Evolutionary conservation across 78 protist genomes (phyloP).

Genomic region (Blattamonas nauphoetae): DNA sequence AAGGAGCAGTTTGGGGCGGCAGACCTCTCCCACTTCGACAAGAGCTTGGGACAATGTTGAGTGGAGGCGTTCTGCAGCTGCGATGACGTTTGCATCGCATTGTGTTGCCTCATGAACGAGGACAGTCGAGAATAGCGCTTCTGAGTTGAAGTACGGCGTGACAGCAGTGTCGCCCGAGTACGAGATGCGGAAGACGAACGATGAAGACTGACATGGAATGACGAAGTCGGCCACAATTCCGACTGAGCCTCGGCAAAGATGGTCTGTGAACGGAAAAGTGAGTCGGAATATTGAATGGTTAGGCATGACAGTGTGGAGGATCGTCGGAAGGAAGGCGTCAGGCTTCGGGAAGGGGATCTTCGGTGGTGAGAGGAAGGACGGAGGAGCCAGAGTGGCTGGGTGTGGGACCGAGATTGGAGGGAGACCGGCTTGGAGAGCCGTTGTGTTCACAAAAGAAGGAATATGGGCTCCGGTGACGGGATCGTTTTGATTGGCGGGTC

Average conservation of each 20-base stretch:
- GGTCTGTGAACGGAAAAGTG: background rate
- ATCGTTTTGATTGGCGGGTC: too few relatives aligned
- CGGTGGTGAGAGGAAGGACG: background rate
- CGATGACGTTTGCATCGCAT: background rate
- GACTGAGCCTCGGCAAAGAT: background rate
- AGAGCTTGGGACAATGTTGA: background rate
- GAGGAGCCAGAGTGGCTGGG: background rate
- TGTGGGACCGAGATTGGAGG: too few relatives aligned
- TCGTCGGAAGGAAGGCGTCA: too few relatives aligned
- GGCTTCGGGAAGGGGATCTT: too few relatives aligned
- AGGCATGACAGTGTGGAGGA: background rate
- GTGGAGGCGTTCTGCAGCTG: background rate
- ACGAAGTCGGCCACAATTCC: background rate
- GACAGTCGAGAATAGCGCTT: background rate
- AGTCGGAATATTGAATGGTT: background rate
- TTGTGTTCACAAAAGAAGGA: too few relatives aligned
- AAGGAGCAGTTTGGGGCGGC: background rate
- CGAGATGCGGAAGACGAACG: background rate
- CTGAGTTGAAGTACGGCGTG: background rate
- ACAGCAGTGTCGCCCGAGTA: background rate
- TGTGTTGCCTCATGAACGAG: background rate
- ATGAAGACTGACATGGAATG: background rate
- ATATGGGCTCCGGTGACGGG: too few relatives aligned
- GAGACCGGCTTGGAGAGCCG: too few relatives aligned
- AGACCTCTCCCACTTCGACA: background rate